These are phyloP conservation scores for Neurospora sublineolata DNA, from an alignment of 495 filamentous ascomycete genomes.

Conservation along the genomic window DNA sequence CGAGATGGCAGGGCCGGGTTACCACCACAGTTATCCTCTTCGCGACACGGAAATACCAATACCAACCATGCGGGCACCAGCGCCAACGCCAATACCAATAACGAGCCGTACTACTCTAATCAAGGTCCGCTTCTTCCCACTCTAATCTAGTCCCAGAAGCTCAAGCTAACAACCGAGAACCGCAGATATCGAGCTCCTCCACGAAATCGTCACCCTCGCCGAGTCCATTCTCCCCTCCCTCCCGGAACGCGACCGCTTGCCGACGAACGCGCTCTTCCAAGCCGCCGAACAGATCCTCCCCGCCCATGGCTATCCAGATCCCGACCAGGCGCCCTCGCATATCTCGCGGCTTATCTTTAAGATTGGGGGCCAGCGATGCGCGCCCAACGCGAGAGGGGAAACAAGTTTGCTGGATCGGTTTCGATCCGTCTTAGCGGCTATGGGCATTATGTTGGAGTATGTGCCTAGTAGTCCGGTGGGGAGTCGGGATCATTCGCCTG, in stretches of 20 bases:
- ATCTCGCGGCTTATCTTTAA: constrained; percentile 72
- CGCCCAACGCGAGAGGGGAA: constrained; percentile 1
- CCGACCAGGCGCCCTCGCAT: constrained; percentile 54
- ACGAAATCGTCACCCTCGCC: constrained; percentile 62
- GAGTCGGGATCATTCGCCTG: constrained; percentile 4
- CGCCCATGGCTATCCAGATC: constrained; percentile 48
- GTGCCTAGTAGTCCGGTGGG: constrained; percentile 11
- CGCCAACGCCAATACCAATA: constrained; percentile 25
- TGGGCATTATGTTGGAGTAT: constrained; percentile 22
- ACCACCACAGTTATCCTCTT: constrained; percentile 19
- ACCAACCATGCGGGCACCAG: constrained; percentile 3
- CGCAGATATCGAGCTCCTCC: constrained; percentile 66
- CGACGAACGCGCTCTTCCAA: constrained; percentile 68
- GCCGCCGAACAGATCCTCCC: constrained; percentile 66
- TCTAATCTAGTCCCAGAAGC: no score
- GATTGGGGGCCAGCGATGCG: constrained; percentile 50
- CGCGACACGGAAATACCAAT: constrained; percentile 1
- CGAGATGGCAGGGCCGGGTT: constrained; percentile 34
- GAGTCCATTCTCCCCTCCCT: constrained; percentile 44
- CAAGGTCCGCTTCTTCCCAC: constrained; percentile 39
- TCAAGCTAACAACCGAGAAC: constrained; percentile 5
- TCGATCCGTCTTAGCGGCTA: constrained; percentile 20
- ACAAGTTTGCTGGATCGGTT: constrained; percentile 22
- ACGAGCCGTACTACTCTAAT: constrained; percentile 42
- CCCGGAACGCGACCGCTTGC: constrained; percentile 49